Conservation (phyloP, 2,329 filamentous ascomycete genomes). For the Trichophyton mentagrophytes region DNA sequence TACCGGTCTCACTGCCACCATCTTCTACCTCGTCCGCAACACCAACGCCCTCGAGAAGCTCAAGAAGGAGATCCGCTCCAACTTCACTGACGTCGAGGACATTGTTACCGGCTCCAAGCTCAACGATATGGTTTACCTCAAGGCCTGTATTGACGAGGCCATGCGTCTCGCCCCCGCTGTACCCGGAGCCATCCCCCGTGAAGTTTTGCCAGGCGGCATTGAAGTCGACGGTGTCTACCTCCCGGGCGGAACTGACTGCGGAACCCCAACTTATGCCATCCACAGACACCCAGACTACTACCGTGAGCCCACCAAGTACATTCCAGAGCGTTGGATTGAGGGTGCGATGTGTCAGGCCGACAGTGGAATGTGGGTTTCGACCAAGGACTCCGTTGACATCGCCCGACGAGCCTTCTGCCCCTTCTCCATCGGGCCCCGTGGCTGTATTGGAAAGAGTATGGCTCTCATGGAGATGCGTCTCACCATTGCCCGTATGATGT, state of each 20-base stretch:
- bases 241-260: constrained; percentile 23
- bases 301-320: constrained; percentile 19
- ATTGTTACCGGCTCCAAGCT: constrained; percentile 25
- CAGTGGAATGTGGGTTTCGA: constrained; percentile 12
- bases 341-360: constrained; percentile 12
- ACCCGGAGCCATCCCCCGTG: constrained; percentile 18
- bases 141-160: constrained; percentile 31
- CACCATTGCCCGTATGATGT: constrained; percentile 30
- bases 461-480: constrained; percentile 33
- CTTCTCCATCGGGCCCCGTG: constrained; percentile 32
- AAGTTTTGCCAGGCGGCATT: constrained; percentile 20
- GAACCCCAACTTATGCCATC: constrained; percentile 23
- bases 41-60: constrained; percentile 21
- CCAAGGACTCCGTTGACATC: constrained; percentile 26
- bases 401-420: constrained; percentile 28
- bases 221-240: constrained; percentile 22
- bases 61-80: constrained; percentile 22
- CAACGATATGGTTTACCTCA: constrained; percentile 28
- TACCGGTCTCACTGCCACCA: constrained; percentile 24
- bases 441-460: constrained; percentile 34
- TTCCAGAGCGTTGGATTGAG: constrained; percentile 28
- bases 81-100: constrained; percentile 26
- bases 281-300: constrained; percentile 25
- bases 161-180: constrained; percentile 24
- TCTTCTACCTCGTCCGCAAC: constrained; percentile 31